Base-by-base conservation (phyloP, 2,329 filamentous ascomycete genomes). In the Sporothrix pseudoabietina region DNA sequence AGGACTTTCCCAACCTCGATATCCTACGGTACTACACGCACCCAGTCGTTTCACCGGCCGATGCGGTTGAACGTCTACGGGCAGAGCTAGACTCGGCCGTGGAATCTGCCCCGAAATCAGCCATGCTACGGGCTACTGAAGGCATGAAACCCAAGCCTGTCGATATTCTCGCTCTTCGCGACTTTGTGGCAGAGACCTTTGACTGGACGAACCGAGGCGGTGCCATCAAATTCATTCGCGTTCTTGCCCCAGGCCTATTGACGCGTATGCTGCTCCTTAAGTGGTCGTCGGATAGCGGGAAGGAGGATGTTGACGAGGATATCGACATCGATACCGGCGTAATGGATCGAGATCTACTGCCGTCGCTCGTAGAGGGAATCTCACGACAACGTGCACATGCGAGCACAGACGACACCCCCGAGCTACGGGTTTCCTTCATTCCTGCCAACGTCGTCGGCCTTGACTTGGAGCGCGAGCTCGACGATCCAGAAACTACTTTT, bases 11-110 rank as follows among this genome's bases (percentile, higher is more conserved):
- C 0, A 90, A 93, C 75, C 82, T 88, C 65, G 91, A 94, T 57
- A 89, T 97, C 8, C 83, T 98, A 26, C 87, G 92, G 12, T 97
- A 93, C 79, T 99, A 99, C 77, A 95, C 92, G 0, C 90, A 94
- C 78, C 96, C 96, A 0, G 90, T 92, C 0, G 91, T 98, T 3
- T 98, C 94, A 0, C 85, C 86, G 0, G 77, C 84, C 6, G 81
- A 87, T 9, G 85, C 87, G 35, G 78, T 95, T 69, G 82, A 87
- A 3, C 84, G 83, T 57, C 78, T 94, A 26, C 79, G 80, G 1
- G 83, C 84, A 0, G 84, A 92, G 55, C 82, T 83, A 10, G 66
- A 69, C 8, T 12, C 30, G 2, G 94, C 91, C 88, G 87, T 90
- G 72, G n/a, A 57, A 4, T 41, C 22, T 3, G 22, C 47, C 1